A percentile compares a stretch with the other conserved stretches of the same genome.
Evolutionary conservation across 1,284 basidiomycete species (phyloP).

Genomic region (Ganoderma multipileum): DNA sequence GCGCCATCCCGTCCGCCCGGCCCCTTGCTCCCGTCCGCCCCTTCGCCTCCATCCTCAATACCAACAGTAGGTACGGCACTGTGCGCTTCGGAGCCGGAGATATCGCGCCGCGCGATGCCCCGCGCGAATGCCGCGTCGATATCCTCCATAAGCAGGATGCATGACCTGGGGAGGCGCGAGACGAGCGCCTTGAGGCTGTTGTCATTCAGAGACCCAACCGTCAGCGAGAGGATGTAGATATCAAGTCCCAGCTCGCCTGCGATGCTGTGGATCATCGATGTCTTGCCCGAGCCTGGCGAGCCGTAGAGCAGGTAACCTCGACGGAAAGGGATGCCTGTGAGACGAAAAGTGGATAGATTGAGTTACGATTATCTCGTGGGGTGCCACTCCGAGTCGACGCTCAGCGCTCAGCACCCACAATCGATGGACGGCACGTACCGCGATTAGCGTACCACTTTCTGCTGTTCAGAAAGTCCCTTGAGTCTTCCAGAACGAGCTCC

Average conservation of each 20-base stretch:
- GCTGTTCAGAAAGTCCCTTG: conserved; percentile 32
- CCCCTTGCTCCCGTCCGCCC: background rate
- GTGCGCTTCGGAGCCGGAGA: conserved; percentile 25
- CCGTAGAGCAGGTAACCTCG: conserved; percentile 78
- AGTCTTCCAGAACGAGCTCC: conserved; percentile 32
- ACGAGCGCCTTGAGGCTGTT: conserved; percentile 64
- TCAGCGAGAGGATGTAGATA: conserved; percentile 78
- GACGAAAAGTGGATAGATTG: background rate
- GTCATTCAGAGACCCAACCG: conserved; percentile 73
- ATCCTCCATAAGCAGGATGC: conserved; percentile 83
- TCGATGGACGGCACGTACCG: conserved; percentile 16
- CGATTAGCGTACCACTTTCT: conserved; percentile 30
- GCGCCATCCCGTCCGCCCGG: conserved; percentile 14
- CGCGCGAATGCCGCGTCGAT: conserved; percentile 78
- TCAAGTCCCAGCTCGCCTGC: conserved; percentile 79
- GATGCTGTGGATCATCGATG: conserved; percentile 75
- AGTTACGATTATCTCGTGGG: background rate
- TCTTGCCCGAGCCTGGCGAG: conserved; percentile 79
- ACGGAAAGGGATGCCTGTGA: conserved; percentile 65
- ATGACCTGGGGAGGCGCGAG: conserved; percentile 67
- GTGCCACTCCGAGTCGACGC: background rate
- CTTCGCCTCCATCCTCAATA: background rate
- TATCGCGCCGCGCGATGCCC: conserved; percentile 54
- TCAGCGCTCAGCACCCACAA: background rate
- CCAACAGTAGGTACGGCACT: background rate